A percentile compares a stretch with the other conserved stretches of the same genome.
These are phyloP conservation scores for Ceratocystis huliohia DNA, from an alignment of 2,329 filamentous ascomycete genomes.

Conservation along the genomic window DNA sequence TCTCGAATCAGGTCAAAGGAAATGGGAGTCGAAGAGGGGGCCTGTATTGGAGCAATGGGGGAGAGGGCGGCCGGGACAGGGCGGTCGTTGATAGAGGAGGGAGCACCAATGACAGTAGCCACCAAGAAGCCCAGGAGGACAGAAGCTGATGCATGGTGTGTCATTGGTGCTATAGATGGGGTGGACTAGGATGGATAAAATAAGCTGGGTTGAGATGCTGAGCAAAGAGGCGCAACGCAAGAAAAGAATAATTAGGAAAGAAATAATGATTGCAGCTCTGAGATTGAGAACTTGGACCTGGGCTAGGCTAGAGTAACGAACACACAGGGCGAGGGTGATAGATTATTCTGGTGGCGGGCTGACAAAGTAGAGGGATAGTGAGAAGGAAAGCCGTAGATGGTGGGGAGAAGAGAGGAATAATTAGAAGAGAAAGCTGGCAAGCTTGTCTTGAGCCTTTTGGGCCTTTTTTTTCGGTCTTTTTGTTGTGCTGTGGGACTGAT, in stretches of 20 bases:
- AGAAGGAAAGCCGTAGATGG: neutral
- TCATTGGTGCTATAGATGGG: constrained; percentile 1
- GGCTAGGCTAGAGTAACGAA: neutral
- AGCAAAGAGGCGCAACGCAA: neutral
- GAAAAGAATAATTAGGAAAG: constrained; percentile 3
- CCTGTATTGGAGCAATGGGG: neutral
- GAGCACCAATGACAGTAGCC: constrained; percentile 8
- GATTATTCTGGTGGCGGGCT: constrained; percentile 1
- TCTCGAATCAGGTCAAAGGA: constrained; percentile 14
- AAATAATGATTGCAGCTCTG: neutral
- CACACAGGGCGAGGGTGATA: constrained; percentile 2
- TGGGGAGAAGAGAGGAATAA: neutral
- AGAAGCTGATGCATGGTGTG: constrained; percentile 1
- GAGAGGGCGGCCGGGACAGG: constrained; percentile 8
- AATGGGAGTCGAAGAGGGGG: constrained; percentile 4
- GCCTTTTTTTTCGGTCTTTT: neutral
- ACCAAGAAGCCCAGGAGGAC: constrained; percentile 13
- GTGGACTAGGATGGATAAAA: neutral
- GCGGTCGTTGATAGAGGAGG: neutral
- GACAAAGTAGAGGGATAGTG: neutral
- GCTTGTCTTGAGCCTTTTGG: neutral
- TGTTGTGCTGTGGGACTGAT: constrained; percentile 2
- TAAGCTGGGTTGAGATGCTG: neutral
- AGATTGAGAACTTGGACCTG: neutral
- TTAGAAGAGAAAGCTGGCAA: neutral